phyloP scores from a whole-genome alignment of 1,284 basidiomycete species.

The Leccinum subrobustum region DNA sequence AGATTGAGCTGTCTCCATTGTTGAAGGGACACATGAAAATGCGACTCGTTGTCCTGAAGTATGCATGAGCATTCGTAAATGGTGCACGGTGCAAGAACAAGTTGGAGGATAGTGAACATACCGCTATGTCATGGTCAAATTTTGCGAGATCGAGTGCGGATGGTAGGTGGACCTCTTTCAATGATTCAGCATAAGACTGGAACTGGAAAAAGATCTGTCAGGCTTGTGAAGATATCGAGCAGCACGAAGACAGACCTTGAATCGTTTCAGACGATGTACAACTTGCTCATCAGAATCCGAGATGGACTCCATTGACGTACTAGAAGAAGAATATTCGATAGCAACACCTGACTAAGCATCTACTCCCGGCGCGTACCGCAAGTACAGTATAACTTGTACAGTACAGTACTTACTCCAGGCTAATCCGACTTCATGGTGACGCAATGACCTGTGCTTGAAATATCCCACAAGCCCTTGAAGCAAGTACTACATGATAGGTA shows the following conservation, averaged over 20 bases:
- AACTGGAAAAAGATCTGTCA: slow-evolving; percentile 42
- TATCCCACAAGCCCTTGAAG: too few species aligned
- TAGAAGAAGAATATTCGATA: neutral
- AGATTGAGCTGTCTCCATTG: slow-evolving; percentile 82
- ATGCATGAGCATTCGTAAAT: neutral
- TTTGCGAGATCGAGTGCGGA: slow-evolving; percentile 57
- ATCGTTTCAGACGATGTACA: slow-evolving; percentile 40
- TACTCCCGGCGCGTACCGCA: too few species aligned
- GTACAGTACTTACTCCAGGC: too few species aligned
- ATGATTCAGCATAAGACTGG: slow-evolving; percentile 65
- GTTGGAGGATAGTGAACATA: slow-evolving; percentile 30
- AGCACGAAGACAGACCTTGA: slow-evolving; percentile 38
- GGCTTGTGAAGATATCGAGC: neutral
- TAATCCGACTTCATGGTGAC: too few species aligned
- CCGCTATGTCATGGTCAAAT: slow-evolving; percentile 60
- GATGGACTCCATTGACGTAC: slow-evolving; percentile 13
- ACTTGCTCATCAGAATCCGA: slow-evolving; percentile 23
- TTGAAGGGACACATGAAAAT: slow-evolving; percentile 66
- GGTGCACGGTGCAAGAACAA: neutral
- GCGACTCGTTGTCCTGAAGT: slow-evolving; percentile 67
- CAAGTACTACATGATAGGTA: too few species aligned
- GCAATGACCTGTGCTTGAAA: too few species aligned
- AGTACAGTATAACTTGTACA: too few species aligned
- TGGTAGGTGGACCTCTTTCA: slow-evolving; percentile 72
- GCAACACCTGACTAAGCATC: neutral